Percentiles rank a stretch among this genome's conserved stretches.
These are phyloP conservation scores for Thraustochytrium sp. DNA, from an alignment of 352 stramenopile genomes.

Conservation along the genomic window DNA sequence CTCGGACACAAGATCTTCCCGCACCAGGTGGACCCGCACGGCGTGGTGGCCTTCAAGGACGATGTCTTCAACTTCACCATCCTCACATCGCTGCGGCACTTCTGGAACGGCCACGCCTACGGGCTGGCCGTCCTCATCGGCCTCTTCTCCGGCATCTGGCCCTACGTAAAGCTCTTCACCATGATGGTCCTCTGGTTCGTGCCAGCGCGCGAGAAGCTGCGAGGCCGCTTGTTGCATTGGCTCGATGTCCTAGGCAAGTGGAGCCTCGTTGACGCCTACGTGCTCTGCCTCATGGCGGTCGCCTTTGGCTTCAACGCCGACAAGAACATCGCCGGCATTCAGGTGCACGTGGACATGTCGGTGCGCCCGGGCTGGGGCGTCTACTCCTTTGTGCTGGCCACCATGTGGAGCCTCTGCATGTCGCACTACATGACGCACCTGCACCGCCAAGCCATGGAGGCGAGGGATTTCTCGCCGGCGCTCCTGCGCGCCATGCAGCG, in stretches of 20 bases:
- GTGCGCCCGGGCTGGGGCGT: conserved; percentile 50
- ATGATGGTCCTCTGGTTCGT: conserved; percentile 52
- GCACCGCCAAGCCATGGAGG: conserved; percentile 46
- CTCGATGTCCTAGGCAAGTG: conserved; percentile 52
- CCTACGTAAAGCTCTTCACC: conserved; percentile 51
- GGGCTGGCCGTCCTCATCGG: conserved; percentile 49
- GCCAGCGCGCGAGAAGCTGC: conserved; percentile 24
- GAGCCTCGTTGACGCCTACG: conserved; percentile 51
- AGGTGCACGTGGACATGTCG: conserved; percentile 48
- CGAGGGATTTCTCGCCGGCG: not conserved
- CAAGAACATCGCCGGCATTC: conserved; percentile 1
- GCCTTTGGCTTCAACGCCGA: conserved; percentile 46
- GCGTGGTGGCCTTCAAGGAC: conserved; percentile 27
- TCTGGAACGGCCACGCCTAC: conserved; percentile 45
- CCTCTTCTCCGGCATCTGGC: conserved; percentile 52
- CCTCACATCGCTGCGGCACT: conserved; percentile 37
- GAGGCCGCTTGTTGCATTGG: conserved; percentile 39
- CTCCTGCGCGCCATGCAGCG: not conserved
- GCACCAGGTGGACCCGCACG: not conserved
- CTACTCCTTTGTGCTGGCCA: conserved; percentile 52
- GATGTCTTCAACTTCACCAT: conserved; percentile 41
- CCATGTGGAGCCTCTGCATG: conserved; percentile 47
- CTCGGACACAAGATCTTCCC: conserved; percentile 15
- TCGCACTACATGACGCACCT: conserved; percentile 47
- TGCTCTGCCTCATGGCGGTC: conserved; percentile 50